Evolutionary conservation across 1,139 yeast genomes (phyloP), one percentile per base, ranked within the genome.

Genomic region (Saccharomyces hybrid): DNA sequence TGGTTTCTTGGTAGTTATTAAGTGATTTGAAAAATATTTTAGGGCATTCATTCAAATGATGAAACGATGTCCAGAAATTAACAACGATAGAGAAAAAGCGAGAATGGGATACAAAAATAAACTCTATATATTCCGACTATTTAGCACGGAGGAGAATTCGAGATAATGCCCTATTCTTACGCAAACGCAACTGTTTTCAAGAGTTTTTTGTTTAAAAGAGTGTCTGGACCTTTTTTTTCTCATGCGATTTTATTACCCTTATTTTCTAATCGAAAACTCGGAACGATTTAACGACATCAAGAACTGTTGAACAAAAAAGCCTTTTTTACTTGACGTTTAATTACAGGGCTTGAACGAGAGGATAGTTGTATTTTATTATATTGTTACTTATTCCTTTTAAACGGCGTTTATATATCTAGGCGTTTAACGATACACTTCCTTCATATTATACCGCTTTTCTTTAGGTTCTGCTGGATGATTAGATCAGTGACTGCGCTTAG

Each of bases 401-500:
- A 9, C n/a, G 13, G n/a, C n/a, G 5, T 11, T 30, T 30, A 30
- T 30, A 30, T 30, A 30, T 30, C 32, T 30, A 30, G 13, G 32
- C 32, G 13, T 28, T 13, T 46, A 23, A 46, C 16, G 8, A 46
- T 46, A 46, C 23, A 25, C 23, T 20, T 11, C 9, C 4, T 9
- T 31, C 44, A 88, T 59, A 91, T 78, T 55, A 93, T 75, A 1
- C 99, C 99, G 65, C 95, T 86, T 69, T 82, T 82, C 68, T 84
- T 82, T 69, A 93, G 73, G 66, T 88, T 90, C 65, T 86, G 87
- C 68, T 88, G 95, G 47, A 91, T 81, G 51, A 93, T 82, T 79
- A 89, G 79, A 71, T 93, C 99, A 0, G 97, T 89, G 5, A 90
- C 97, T 0, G 98, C 98, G 9, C 88, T 81, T 60, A 93, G 76